phyloP scores from a whole-genome alignment of 805 yeast genomes.

The Cyberlindnera samutprakarnensis region DNA sequence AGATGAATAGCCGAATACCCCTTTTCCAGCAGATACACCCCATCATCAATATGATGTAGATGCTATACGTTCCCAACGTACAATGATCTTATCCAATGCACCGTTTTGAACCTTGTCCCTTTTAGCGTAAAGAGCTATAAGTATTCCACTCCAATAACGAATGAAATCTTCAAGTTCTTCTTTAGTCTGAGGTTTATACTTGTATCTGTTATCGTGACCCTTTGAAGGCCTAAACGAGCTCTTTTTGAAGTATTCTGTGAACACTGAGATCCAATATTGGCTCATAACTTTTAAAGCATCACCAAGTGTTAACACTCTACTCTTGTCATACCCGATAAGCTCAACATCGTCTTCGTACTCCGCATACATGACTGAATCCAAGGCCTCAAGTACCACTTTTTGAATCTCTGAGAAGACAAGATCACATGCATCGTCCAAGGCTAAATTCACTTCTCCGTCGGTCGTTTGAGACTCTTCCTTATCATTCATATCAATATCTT shows the following conservation, averaged over 20 bases:
- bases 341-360: conserved; percentile 51
- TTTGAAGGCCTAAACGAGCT: conserved; percentile 15
- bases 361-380: conserved; percentile 42
- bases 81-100: conserved; percentile 24
- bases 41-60: not conserved
- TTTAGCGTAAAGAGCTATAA: conserved; percentile 35
- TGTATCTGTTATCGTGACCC: conserved; percentile 20
- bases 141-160: conserved; percentile 43
- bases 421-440: conserved; percentile 12
- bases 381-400: conserved; percentile 33
- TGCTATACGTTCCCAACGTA: conserved; percentile 27
- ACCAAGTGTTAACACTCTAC: conserved; percentile 26
- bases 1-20: not conserved
- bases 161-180: conserved; percentile 33
- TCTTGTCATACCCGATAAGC: conserved; percentile 40
- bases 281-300: conserved; percentile 37
- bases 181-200: conserved; percentile 22
- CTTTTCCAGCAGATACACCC: no score
- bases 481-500: not conserved
- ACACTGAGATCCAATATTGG: conserved; percentile 50
- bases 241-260: conserved; percentile 37
- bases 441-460: not conserved
- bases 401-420: conserved; percentile 35
- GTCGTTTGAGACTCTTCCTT: not conserved
- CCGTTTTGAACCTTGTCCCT: conserved; percentile 25